These are phyloP conservation scores for Cytidiella melzeri DNA, from an alignment of 768 basidiomycete species.

Conservation along the genomic window DNA sequence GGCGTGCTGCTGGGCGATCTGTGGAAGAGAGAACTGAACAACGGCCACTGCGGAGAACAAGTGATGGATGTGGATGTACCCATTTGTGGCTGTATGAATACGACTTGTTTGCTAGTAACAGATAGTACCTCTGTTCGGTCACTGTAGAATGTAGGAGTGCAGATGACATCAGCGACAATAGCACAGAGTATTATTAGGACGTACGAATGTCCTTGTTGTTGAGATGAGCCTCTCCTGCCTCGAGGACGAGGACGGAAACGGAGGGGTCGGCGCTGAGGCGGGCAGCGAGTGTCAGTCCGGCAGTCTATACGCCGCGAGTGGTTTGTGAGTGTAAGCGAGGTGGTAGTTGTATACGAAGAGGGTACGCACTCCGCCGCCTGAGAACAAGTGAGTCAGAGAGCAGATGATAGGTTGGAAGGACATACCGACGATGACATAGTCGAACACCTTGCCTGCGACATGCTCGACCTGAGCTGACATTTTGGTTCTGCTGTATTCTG, in stretches of 20 bases:
- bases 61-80: too few species aligned
- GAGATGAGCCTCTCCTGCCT: slow-evolving; percentile 8
- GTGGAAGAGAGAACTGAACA: too few species aligned
- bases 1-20: slow-evolving; percentile 9
- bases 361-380: slow-evolving; percentile 8
- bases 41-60: too few species aligned
- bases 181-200: too few species aligned
- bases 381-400: neutral
- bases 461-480: neutral
- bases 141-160: too few species aligned
- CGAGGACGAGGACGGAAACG: slow-evolving; percentile 8
- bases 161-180: too few species aligned
- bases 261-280: slow-evolving; percentile 6
- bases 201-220: slow-evolving; percentile 8
- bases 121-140: slow-evolving; percentile 15
- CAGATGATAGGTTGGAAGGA: neutral
- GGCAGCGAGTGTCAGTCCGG: slow-evolving; percentile 11
- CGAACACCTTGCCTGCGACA: slow-evolving; percentile 1
- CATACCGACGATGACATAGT: slow-evolving; percentile 7
- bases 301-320: slow-evolving; percentile 8
- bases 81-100: slow-evolving; percentile 18
- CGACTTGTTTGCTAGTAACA: slow-evolving; percentile 15
- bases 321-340: too few species aligned
- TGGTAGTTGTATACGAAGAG: too few species aligned
- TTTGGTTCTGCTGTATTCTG: too few species aligned